Conservation (phyloP, 177 flowering plant species). For the Vitis hybrid region DNA sequence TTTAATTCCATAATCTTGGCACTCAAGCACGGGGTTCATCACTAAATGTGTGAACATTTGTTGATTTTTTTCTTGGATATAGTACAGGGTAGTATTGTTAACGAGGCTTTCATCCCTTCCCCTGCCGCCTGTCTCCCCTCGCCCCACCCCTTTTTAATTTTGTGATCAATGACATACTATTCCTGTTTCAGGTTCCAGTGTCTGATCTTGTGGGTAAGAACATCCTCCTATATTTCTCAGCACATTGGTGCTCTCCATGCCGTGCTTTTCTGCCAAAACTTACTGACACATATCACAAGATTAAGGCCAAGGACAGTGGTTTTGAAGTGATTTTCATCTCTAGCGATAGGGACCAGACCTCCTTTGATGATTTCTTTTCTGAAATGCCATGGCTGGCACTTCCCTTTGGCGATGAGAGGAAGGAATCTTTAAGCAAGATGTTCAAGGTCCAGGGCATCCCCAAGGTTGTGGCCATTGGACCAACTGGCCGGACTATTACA, state of each 20-base stretch:
- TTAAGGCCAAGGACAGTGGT: slow-evolving; percentile 21
- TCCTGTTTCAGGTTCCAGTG: slow-evolving; percentile 36
- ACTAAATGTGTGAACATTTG: too few species aligned
- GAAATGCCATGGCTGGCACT: slow-evolving; percentile 36
- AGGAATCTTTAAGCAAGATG: slow-evolving; percentile 27
- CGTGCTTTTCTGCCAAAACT: slow-evolving; percentile 28
- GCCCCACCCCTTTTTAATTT: background rate
- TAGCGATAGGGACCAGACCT: slow-evolving; percentile 24
- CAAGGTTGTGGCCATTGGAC: slow-evolving; percentile 54
- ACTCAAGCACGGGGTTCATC: too few species aligned
- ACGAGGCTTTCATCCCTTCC: too few species aligned
- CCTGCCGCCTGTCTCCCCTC: too few species aligned
- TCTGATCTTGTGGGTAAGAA: slow-evolving; percentile 51
- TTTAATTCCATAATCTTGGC: background rate
- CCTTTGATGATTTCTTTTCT: slow-evolving; percentile 23
- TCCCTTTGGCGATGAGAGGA: slow-evolving; percentile 24
- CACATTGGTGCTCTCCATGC: slow-evolving; percentile 35
- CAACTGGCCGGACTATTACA: slow-evolving; percentile 52
- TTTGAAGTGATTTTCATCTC: slow-evolving; percentile 34
- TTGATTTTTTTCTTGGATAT: too few species aligned
- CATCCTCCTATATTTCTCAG: slow-evolving; percentile 32
- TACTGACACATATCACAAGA: slow-evolving; percentile 20
- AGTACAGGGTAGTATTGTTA: too few species aligned
- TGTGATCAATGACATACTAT: slow-evolving; percentile 26
- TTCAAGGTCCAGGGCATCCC: slow-evolving; percentile 72